Conservation (phyloP, 176 grass and related monocot species). For the Carex cristatella region DNA sequence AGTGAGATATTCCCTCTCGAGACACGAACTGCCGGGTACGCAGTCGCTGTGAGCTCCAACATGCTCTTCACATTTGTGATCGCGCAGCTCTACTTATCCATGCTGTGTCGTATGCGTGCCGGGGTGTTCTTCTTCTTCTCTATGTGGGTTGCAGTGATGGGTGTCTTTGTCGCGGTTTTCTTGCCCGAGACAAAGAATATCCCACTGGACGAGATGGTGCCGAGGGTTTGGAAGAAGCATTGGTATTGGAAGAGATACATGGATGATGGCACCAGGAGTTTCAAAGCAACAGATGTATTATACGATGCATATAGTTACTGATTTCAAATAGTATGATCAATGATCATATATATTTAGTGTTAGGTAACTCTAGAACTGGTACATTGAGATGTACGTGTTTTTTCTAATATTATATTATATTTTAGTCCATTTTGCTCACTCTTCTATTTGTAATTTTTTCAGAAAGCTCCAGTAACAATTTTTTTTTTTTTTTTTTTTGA, state of each 20-base stretch:
- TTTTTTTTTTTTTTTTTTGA: too few relatives aligned
- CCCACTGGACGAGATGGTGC: constrained; percentile 10
- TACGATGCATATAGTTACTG: constrained; percentile 11
- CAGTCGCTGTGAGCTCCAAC: constrained; percentile 2
- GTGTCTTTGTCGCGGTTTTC: constrained; percentile 6
- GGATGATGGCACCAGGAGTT: not conserved
- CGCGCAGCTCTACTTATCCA: constrained; percentile 11
- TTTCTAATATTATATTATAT: not conserved
- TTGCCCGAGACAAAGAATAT: constrained; percentile 10
- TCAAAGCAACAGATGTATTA: not conserved
- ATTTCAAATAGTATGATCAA: not conserved
- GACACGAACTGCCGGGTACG: not conserved
- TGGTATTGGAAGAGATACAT: constrained; percentile 10
- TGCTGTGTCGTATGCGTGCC: constrained; percentile 4
- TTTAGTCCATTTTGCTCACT: not conserved
- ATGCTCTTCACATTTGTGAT: constrained; percentile 27
- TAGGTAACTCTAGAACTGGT: not conserved
- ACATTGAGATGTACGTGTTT: not conserved
- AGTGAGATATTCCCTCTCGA: constrained; percentile 23
- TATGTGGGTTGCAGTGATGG: not conserved
- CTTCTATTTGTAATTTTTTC: not conserved
- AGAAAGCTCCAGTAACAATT: not conserved
- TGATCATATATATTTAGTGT: not conserved
- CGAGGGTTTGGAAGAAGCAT: constrained; percentile 9
- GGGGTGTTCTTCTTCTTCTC: constrained; percentile 22